Conservation (phyloP, 345 rosid genomes). For the Brassica incana region DNA sequence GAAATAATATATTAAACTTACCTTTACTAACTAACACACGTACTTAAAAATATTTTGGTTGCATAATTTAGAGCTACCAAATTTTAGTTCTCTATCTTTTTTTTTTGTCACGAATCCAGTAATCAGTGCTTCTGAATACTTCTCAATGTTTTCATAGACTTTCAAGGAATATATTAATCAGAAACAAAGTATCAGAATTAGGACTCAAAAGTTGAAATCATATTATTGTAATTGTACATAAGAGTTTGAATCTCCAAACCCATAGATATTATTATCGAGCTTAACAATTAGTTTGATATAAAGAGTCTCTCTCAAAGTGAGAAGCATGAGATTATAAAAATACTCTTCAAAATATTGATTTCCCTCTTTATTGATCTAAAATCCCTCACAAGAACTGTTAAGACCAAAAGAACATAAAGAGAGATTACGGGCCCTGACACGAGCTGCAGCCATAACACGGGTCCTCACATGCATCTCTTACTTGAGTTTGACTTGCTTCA, state of each 20-base stretch:
- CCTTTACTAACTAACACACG: not conserved
- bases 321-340: not conserved
- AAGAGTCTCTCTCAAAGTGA: not conserved
- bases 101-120: not conserved
- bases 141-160: not conserved
- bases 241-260: no score
- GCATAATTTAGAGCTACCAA: not conserved
- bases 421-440: constrained; percentile 64
- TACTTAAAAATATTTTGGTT: not conserved
- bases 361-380: not conserved
- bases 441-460: constrained; percentile 81
- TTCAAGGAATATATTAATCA: not conserved
- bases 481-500: not conserved
- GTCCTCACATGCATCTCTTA: not conserved
- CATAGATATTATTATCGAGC: not conserved
- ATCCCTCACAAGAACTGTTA: not conserved
- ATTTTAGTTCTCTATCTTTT: not conserved
- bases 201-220: not conserved
- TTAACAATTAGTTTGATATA: not conserved
- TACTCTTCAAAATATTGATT: not conserved
- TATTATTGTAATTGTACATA: not conserved
- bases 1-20: not conserved
- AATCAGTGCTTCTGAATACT: not conserved
- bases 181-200: no score
- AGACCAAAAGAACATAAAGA: constrained; percentile 40